Evolutionary conservation across 139 green algal species (phyloP), one percentile per base, ranked within the genome.

Genomic region (Coccomyxa sp.): DNA sequence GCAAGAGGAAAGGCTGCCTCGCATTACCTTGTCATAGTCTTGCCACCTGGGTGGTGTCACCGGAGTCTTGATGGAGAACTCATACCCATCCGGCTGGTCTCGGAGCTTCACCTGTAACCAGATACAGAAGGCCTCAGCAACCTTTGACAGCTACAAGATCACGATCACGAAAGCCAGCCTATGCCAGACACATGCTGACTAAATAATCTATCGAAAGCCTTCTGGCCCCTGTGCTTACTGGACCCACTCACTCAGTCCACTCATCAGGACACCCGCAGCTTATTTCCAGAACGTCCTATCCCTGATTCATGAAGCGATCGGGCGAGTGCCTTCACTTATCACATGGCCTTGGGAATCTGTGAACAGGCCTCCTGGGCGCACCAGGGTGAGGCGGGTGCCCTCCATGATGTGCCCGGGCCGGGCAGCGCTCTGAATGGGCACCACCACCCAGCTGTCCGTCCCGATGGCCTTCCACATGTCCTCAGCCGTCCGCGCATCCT

Each of bases 1-100:
- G n/a, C n/a, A n/a, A n/a, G n/a, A n/a, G n/a, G n/a, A n/a, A n/a
- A n/a, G n/a, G n/a, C n/a, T n/a, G n/a, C n/a, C n/a, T n/a, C n/a
- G n/a, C n/a, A n/a, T 44, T 39, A 87, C 87, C 75, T 79, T 74
- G 75, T 96, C 93, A 85, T 94, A 97, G 68, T 96, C 88, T 39
- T 87, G 76, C 94, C 94, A 98, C 64, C 94, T 84, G 36, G 86
- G 77, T 24, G 93, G 91, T 1, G 92, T 96, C 33, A 97, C 92
- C 33, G 94, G 94, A 6, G 93, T 98, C 70, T 93, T 87, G 77
- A 98, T 98, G 82, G 82, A 92, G 84, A 98, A 95, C 82, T 98
- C 93, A 71, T 90, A 95, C 0, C 81, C 88, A 76, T 95, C 88
- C 31, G 88, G 89, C 87, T 93, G 88, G 68, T 87, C 82, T 27